Evolutionary conservation across 176 grass and related monocot species (phyloP), one percentile per base, ranked within the genome.

Genomic region (Raddia distichophylla): DNA sequence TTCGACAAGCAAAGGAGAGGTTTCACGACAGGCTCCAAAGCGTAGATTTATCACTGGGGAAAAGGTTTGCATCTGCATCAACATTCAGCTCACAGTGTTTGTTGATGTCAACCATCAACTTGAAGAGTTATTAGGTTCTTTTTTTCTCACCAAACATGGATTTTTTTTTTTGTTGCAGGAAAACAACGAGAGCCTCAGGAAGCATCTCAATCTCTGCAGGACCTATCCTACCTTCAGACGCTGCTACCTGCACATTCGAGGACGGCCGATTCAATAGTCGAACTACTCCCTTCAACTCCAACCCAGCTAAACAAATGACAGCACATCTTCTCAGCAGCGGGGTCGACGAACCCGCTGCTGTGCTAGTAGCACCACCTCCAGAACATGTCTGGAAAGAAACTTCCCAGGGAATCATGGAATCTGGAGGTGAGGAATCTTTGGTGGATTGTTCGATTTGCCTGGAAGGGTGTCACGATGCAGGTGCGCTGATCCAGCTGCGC

Each of bases 401-500:
- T 19, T 46, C 59, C 60, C 13, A 51, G 40, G 32, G 17, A n/a
- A 69, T 55, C n/a, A 45, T 14, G 7, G 73, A 83, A 32, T 10
- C 6, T 5, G 83, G 10, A 3, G 35, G 12, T 1, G 6, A 4
- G 49, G 76, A 37, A 61, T 60, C 60, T 37, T 76, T 37, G 14
- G 46, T 62, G 17, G 87, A 90, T 17, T 90, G 88, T 8, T 82
- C 67, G 53, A 86, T 86, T 59, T 90, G 83, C 56, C 57, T 90
- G 15, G 88, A 90, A 73, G 76, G 60, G n/a, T 82, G 85, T 64
- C 20, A 55, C 42, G 20, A 82, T 53, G 78, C 64, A 46, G 79
- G 43, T 5, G 8, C 64, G 9, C 73, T 90, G 45, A 67, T 76
- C 0, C 66, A 79, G 62, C 78, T 90, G 46, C 67, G 60, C 10